These are phyloP conservation scores for Cercis canadensis DNA, from an alignment of 306 rosid species.

Conservation along the genomic window DNA sequence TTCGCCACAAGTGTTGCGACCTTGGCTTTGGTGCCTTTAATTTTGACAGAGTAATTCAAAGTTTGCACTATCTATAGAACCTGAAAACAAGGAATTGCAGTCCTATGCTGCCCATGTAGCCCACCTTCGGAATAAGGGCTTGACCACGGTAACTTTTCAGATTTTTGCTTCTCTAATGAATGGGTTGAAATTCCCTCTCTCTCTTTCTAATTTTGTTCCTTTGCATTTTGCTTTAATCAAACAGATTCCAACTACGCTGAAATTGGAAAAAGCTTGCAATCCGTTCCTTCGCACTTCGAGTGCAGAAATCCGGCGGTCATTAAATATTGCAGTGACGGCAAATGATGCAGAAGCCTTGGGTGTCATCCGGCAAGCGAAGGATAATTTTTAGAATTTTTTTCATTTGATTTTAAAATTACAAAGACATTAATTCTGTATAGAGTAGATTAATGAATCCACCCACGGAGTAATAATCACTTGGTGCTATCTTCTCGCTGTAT, in stretches of 20 bases:
- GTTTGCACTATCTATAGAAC: constrained; percentile 91
- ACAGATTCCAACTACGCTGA: constrained; percentile 81
- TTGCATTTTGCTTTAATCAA: constrained; percentile 7
- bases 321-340: constrained; percentile 64
- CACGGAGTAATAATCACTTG: constrained; percentile 24
- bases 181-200: constrained; percentile 16
- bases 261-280: constrained; percentile 87
- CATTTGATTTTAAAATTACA: constrained; percentile 23
- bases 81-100: constrained; percentile 80
- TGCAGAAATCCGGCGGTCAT: constrained; percentile 63
- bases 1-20: neutral
- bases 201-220: neutral
- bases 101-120: constrained; percentile 75
- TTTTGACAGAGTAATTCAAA: constrained; percentile 77
- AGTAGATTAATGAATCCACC: constrained; percentile 38
- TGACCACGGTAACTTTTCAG: constrained; percentile 77
- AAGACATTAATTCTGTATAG: constrained; percentile 50
- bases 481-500: constrained; percentile 29
- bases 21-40: constrained; percentile 41
- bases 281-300: constrained; percentile 90
- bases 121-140: constrained; percentile 75
- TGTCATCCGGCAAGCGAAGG: constrained; percentile 77
- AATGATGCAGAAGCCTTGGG: constrained; percentile 76
- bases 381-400: constrained; percentile 57
- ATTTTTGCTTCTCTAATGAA: constrained; percentile 1